Evolutionary conservation across 345 rosid genomes (phyloP).

Genomic region (Reutealis trisperma): DNA sequence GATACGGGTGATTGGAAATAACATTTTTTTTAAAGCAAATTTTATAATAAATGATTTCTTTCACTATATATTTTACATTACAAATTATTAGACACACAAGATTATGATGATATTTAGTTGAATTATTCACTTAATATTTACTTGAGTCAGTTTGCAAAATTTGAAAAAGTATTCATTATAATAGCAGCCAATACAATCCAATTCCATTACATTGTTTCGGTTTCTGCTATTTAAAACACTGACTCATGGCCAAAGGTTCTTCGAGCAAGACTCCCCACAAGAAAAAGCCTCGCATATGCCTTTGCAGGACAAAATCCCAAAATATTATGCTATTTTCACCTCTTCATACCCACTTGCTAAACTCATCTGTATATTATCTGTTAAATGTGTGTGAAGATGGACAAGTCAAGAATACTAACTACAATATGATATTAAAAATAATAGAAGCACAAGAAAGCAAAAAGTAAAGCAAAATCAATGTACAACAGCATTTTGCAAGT

Average conservation of each 20-base stretch:
- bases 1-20: too few relatives aligned
- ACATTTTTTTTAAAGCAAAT: background rate
- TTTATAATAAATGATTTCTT: too few relatives aligned
- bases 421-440: background rate
- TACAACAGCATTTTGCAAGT: background rate
- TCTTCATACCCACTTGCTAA: background rate
- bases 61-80: too few relatives aligned
- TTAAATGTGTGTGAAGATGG: background rate
- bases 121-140: too few relatives aligned
- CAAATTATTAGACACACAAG: too few relatives aligned
- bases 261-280: background rate
- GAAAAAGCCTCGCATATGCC: background rate
- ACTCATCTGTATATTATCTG: background rate
- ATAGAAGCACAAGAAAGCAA: background rate
- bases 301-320: background rate
- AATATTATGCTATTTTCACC: background rate
- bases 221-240: too few relatives aligned
- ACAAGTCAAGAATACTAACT: background rate
- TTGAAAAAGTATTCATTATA: too few relatives aligned
- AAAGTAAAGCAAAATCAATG: background rate
- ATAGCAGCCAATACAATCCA: too few relatives aligned
- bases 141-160: too few relatives aligned
- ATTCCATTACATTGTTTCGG: too few relatives aligned
- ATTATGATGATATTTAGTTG: too few relatives aligned
- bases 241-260: background rate